Evolutionary conservation across 352 stramenopile genomes (phyloP), one percentile per base, ranked within the genome.

Genomic region (Globisporangium nodosum): DNA sequence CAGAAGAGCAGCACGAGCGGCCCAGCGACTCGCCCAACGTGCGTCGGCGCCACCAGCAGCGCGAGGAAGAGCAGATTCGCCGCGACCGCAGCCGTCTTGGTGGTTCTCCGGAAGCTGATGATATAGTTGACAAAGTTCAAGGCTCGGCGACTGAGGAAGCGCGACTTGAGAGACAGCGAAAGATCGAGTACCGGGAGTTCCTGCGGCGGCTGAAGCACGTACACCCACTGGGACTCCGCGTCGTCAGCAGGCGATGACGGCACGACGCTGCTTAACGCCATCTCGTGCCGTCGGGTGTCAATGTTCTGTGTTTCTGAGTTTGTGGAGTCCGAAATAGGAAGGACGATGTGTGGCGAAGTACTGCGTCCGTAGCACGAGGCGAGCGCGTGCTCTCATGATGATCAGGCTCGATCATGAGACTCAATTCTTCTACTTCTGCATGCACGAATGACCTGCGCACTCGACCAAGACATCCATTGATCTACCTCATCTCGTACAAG

Each of bases 161-260:
- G 61, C 37, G 56, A 67, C 50, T 64, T 63, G 49, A 67, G 50
- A n/a, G 61, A 64, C 8, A 67, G 31, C 15, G 56, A 64, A n/a
- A 67, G 39, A 20, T 67, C 61, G 18, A 67, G 50, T 5, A 40
- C 47, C 12, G 51, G 51, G 3, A 67, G 61, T 9, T 46, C 21
- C 1, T 45, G 7, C 0, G 50, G 47, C 12, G 56, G 51, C 15
- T 40, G 35, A 8, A 67, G 54, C 45, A 59, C 49, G 13, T 64
- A 64, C 5, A 52, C 39, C 49, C 27, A 42, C 30, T 43, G 15
- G 0, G 31, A 18, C 27, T 47, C 40, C 13, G 40, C 7, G 40
- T n/a, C 40, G 18, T 21, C 16, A 7, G 16, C 15, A 7, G 5
- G 40, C 13, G 40, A 15, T 20, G 40, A 5, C 8, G 40, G 40